Evolutionary conservation across 371 early-diverging fungal species (phyloP), one percentile per base, ranked within the genome.

Genomic region (Thermomucor indicae-seudaticae): DNA sequence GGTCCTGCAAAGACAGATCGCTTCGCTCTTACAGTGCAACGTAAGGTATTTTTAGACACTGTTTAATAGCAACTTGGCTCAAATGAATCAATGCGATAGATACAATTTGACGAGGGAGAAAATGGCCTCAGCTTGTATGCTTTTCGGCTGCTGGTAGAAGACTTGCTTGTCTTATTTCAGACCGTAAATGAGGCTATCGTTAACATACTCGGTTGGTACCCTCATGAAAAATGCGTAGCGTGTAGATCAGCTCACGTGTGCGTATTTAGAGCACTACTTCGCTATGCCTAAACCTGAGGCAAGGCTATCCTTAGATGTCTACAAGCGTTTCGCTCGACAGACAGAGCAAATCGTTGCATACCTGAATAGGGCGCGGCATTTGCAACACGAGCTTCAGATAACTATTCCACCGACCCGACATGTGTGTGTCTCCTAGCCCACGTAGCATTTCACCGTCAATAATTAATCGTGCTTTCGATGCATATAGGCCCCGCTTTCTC

Each of bases 111-210:
- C 12, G 89, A 91, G 17, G 76, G 92, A 22, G 88, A 92, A 60
- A 92, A 94, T 67, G 84, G 88, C 10, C 85, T 93, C 2, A 90
- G 93, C 0, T 72, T 91, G 39, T 80, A 86, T 46, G 91, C 92
- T 1, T 95, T 91, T 59, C 74, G 87, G 14, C 65, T 96, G 56
- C 64, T 91, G 10, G 69, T 95, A 29, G 84, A 87, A 17, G 97
- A 96, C 53, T 69, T 92, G 63, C 72, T 96, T 43, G 74, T 81
- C 19, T 67, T 96, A 23, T 95, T 94, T 65, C 90, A 92, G 62
- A 76, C 90, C 11, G 76, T 92, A 66, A 96, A 95, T 65, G 92
- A 93, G 65, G 94, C 89, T n/a, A 86, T 93, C 17, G 87, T 96
- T 60, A 87, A 91, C 57, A 86, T 95, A 51, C 76, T 96, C 47